Evolutionary conservation across 352 stramenopile genomes (phyloP), one percentile per base, ranked within the genome.

Genomic region (Globisporangium acanthophoron): DNA sequence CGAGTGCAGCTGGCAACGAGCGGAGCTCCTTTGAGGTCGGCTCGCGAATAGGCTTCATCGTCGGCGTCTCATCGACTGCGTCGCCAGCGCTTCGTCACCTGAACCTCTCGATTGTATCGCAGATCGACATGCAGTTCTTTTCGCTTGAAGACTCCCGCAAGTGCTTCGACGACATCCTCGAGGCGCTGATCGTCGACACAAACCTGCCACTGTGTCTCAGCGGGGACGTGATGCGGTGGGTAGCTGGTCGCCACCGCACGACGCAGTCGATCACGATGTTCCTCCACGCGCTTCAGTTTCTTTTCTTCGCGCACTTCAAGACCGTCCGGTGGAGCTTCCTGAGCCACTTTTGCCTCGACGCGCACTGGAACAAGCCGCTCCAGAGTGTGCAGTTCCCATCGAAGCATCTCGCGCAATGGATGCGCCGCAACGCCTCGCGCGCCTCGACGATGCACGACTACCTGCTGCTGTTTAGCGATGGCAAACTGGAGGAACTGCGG

Each of bases 51-150:
- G 84, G 81, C 0, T 76, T 92, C 20, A 70, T 93, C 2, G 58
- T 93, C 47, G 85, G 85, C 12, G 74, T 93, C 6, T 78, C 80
- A 20, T 87, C 84, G 0, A 70, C 74, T 0, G 78, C 80, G 5
- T 92, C 81, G 0, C 85, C 77, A 18, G 76, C 79, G 3, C 67
- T 92, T 7, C 76, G 80, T 16, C 74, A 77, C n/a, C 62, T 94
- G 8, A 72, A 84, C n/a, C 40, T 87, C 12, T 70, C 69, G 8
- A 62, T 90, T 6, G 75, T 73, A 0, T 73, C 72, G 16, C 59
- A 67, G 3, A 53, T 95, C 5, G 80, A 92, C 46, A 61, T 92
- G 50, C 76, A 91, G 57, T 91, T 92, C 40, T 92, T 91, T 57
- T 72, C 73, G 16, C 66, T 93, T 5, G 68, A 90, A 39, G 83